Conservation (phyloP, 2,329 filamentous ascomycete genomes). For the Cladosporium cucumerinum region DNA sequence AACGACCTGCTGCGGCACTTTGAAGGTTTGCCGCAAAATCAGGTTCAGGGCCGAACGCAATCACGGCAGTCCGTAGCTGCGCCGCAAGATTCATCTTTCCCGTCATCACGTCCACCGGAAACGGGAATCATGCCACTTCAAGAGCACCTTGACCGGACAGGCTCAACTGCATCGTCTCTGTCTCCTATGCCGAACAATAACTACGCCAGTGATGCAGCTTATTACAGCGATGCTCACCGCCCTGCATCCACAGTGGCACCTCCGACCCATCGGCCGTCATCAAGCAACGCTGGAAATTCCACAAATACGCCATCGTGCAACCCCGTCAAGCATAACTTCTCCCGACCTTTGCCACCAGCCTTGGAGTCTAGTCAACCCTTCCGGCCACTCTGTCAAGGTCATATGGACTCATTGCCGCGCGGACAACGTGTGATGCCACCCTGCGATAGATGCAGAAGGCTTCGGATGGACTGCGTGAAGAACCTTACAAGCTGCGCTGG, state of each 20-base stretch:
- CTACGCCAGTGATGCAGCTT: conserved; percentile 25
- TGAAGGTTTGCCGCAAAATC: conserved; percentile 56
- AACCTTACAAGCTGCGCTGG: conserved; percentile 82
- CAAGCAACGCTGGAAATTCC: conserved; percentile 23
- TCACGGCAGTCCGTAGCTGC: conserved; percentile 7
- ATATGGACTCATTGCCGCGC: conserved; percentile 71
- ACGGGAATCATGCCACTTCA: background rate
- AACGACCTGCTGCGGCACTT: conserved; percentile 63
- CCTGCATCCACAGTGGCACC: conserved; percentile 9
- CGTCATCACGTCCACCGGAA: background rate
- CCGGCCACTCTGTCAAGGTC: conserved; percentile 43
- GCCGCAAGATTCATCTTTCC: background rate
- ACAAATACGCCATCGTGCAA: conserved; percentile 17
- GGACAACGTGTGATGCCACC: conserved; percentile 76
- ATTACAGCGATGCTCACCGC: conserved; percentile 18
- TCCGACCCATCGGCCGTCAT: conserved; percentile 25
- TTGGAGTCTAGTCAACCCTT: conserved; percentile 37
- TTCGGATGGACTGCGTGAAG: conserved; percentile 79
- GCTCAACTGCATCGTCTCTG: conserved; percentile 23
- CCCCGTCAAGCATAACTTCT: conserved; percentile 37
- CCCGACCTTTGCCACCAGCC: conserved; percentile 34
- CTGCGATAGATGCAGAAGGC: conserved; percentile 76
- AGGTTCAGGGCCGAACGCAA: conserved; percentile 21
- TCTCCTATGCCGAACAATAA: conserved; percentile 29
- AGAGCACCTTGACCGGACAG: conserved; percentile 9